These are phyloP conservation scores for Calonectria crousiana DNA, from an alignment of 2,329 filamentous ascomycete genomes.

Conservation along the genomic window DNA sequence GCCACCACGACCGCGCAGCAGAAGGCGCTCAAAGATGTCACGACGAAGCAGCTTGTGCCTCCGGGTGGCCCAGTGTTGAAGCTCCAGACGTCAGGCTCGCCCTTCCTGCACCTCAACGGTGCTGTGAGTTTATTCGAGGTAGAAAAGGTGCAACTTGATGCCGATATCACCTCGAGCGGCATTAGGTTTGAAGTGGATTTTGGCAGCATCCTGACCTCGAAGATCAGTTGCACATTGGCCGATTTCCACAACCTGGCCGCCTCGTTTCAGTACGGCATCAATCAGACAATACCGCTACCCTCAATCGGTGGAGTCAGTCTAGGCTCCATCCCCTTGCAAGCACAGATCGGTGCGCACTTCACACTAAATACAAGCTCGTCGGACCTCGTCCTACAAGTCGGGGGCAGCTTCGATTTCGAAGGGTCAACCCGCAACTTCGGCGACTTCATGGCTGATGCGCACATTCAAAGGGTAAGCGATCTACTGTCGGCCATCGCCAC, in stretches of 20 bases:
- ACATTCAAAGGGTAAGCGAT: neutral
- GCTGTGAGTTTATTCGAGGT: conserved; percentile 1
- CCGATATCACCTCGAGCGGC: conserved; percentile 3
- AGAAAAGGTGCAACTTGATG: neutral
- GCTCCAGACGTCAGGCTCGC: conserved; percentile 5
- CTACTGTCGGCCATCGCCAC: conserved; percentile 1
- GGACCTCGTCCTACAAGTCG: neutral
- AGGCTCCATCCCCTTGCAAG: neutral
- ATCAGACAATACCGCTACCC: neutral
- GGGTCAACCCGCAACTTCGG: neutral
- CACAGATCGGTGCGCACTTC: neutral
- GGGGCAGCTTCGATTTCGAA: conserved; percentile 6
- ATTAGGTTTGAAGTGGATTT: conserved; percentile 1
- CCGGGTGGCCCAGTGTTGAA: neutral
- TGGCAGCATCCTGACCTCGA: neutral
- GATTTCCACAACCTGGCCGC: conserved; percentile 2
- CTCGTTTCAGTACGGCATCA: conserved; percentile 5
- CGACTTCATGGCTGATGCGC: neutral
- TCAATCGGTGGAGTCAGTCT: neutral
- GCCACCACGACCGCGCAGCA: neutral
- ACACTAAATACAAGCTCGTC: neutral
- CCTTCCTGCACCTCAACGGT: conserved; percentile 5
- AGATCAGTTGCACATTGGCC: conserved; percentile 5
- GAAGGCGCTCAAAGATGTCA: neutral
- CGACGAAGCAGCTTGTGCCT: conserved; percentile 6